Percentiles rank a stretch among this genome's conserved stretches.
These are phyloP conservation scores for Geranium incanum DNA, from an alignment of 441 rosid species.

Conservation along the genomic window DNA sequence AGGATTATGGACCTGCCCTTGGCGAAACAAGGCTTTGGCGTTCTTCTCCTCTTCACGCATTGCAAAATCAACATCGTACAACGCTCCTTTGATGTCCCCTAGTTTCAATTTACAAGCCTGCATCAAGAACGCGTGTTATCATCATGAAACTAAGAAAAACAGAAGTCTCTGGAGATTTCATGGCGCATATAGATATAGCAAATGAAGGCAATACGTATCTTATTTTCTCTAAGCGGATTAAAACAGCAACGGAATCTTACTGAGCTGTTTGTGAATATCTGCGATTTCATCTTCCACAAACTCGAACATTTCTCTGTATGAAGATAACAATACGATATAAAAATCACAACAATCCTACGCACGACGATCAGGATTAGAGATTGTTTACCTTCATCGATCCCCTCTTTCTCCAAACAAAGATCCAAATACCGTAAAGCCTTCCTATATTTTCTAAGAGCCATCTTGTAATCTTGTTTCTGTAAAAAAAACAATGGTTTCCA, in stretches of 20 bases:
- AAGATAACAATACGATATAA: background rate
- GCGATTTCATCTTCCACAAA: slow-evolving; percentile 83
- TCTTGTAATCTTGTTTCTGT: slow-evolving; percentile 84
- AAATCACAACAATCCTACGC: too few species aligned
- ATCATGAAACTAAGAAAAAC: slow-evolving; percentile 4
- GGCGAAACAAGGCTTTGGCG: slow-evolving; percentile 88
- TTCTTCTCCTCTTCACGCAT: slow-evolving; percentile 80
- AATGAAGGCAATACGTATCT: too few species aligned
- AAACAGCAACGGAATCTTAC: slow-evolving; percentile 39
- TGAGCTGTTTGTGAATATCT: slow-evolving; percentile 81
- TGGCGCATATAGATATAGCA: too few species aligned
- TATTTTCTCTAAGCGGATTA: too few species aligned
- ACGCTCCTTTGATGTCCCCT: slow-evolving; percentile 82
- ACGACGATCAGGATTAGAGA: background rate
- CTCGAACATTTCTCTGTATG: slow-evolving; percentile 59
- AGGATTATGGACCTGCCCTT: slow-evolving; percentile 59
- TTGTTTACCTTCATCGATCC: slow-evolving; percentile 71
- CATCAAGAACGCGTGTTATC: slow-evolving; percentile 7
- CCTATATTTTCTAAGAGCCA: slow-evolving; percentile 85
- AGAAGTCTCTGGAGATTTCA: too few species aligned
- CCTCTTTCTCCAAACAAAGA: slow-evolving; percentile 96
- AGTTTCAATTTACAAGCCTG: slow-evolving; percentile 83
- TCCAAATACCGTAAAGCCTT: slow-evolving; percentile 86
- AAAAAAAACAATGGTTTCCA: background rate
- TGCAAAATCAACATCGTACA: slow-evolving; percentile 77